phyloP scores from a whole-genome alignment of 2,329 filamentous ascomycete species.

The Talaromyces sp. region DNA sequence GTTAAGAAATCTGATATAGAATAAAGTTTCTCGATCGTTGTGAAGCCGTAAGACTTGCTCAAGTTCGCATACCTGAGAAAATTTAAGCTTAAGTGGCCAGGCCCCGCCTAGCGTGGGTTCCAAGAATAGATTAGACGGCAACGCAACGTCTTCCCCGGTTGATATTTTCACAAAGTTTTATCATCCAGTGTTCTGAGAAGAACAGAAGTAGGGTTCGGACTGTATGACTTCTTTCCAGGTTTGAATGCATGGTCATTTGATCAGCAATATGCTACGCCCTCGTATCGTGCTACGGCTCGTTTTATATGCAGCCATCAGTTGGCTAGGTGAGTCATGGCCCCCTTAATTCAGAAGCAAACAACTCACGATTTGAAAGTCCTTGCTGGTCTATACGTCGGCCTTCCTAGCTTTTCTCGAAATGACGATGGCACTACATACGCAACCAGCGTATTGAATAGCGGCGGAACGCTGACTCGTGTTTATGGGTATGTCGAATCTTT shows the following conservation, averaged over 20 bases:
- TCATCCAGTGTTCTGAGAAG: background rate
- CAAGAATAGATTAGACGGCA: background rate
- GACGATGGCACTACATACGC: conserved; percentile 15
- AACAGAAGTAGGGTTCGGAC: background rate
- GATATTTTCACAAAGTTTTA: background rate
- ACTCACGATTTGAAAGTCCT: background rate
- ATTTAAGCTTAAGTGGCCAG: background rate
- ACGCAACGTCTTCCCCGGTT: no score
- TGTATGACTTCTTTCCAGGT: background rate
- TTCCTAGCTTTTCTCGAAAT: conserved; percentile 8
- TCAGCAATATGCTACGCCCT: conserved; percentile 9
- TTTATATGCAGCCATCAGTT: background rate
- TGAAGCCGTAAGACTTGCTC: background rate
- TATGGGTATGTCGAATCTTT: conserved; percentile 3
- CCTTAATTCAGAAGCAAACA: background rate
- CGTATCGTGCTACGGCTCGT: background rate
- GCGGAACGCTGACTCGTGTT: conserved; percentile 15
- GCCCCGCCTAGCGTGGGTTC: background rate
- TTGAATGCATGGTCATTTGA: background rate
- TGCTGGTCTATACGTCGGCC: conserved; percentile 5
- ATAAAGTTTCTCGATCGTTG: background rate
- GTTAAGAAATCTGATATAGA: background rate
- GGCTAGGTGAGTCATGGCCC: conserved; percentile 5
- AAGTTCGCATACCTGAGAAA: background rate
- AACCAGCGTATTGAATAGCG: conserved; percentile 7